Percentiles rank a stretch among this genome's conserved stretches.
Conservation (phyloP, 2,329 filamentous ascomycete species). For the Sporothrix dimorphospora region DNA sequence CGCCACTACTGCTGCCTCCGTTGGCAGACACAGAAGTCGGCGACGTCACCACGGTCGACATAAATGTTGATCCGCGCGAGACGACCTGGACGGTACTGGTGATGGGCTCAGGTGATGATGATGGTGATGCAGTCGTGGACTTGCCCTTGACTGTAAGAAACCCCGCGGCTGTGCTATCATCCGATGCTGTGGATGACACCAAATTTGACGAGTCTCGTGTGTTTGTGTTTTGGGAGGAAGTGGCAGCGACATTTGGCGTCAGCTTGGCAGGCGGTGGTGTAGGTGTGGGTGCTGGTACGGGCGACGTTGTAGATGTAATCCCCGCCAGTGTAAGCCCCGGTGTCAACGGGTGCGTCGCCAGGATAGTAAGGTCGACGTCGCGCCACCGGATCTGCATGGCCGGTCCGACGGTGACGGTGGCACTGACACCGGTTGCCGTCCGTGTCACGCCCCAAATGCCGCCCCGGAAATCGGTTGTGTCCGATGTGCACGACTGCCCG, state of each 20-base stretch:
- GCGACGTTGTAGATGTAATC: background rate
- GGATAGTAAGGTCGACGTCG: slow-evolving; percentile 40
- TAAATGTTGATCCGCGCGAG: background rate
- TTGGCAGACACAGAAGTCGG: background rate
- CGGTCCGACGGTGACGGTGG: slow-evolving; percentile 41
- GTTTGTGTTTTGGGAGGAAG: background rate
- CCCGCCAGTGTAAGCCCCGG: slow-evolving; percentile 39
- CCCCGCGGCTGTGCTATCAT: background rate
- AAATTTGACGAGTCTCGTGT: background rate
- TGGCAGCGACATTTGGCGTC: background rate
- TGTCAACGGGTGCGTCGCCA: slow-evolving; percentile 46
- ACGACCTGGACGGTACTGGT: slow-evolving; percentile 11
- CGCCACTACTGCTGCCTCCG: background rate
- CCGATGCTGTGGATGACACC: background rate
- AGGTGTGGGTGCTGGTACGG: background rate
- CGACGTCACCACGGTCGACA: background rate
- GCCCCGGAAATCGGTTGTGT: slow-evolving; percentile 46
- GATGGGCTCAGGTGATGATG: background rate
- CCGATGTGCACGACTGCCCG: slow-evolving; percentile 46
- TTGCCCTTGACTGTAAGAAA: background rate
- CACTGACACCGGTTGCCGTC: slow-evolving; percentile 32
- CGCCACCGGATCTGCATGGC: slow-evolving; percentile 47
- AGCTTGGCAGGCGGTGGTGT: background rate
- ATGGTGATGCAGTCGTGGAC: background rate
- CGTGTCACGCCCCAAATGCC: slow-evolving; percentile 44